These are phyloP conservation scores for Fusarium solani-melongenae DNA, from an alignment of 2,329 filamentous ascomycete genomes.

Conservation along the genomic window DNA sequence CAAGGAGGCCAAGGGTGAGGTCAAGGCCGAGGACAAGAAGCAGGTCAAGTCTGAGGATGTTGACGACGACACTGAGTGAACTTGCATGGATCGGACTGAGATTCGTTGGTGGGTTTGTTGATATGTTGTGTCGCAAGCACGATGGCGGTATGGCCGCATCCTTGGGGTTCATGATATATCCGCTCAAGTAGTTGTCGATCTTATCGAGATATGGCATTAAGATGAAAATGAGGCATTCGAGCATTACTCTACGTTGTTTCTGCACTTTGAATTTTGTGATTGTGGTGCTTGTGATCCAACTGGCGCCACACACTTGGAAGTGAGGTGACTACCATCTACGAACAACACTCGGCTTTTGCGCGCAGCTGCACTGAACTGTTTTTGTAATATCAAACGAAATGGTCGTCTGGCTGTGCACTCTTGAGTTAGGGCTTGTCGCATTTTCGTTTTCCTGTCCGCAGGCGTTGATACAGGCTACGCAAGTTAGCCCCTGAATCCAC, in stretches of 20 bases:
- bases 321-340: not conserved
- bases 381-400: not conserved
- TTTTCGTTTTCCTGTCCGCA: not conserved
- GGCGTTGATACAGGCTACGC: not conserved
- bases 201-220: not conserved
- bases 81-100: too few relatives aligned
- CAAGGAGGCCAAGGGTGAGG: slow-evolving; percentile 27
- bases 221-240: not conserved
- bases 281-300: too few relatives aligned
- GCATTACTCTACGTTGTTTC: not conserved
- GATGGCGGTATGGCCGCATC: not conserved
- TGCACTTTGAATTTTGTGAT: too few relatives aligned
- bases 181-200: not conserved
- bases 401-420: not conserved
- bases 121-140: not conserved
- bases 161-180: slow-evolving; percentile 5
- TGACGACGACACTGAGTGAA: slow-evolving; percentile 9
- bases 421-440: not conserved
- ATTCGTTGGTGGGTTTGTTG: not conserved
- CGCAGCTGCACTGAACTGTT: not conserved
- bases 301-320: not conserved
- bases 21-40: slow-evolving; percentile 17
- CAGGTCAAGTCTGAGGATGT: not conserved
- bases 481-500: not conserved
- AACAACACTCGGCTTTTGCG: not conserved